Base-by-base conservation (phyloP, 1,284 basidiomycete species). In the Inonotus obliquus region DNA sequence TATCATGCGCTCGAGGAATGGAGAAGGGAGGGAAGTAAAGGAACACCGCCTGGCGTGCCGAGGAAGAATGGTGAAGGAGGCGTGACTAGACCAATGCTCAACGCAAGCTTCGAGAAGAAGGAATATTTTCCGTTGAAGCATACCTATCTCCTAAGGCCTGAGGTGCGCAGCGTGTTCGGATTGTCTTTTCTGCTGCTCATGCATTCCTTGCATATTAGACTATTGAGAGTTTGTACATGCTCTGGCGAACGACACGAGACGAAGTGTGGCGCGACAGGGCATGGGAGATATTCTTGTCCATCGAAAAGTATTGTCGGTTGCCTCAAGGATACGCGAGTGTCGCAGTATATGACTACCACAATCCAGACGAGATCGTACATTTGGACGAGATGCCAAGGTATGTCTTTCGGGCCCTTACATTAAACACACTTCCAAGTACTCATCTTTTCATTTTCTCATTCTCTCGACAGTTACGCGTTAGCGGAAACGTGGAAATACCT, bases 241-340 rank as follows among this genome's bases (percentile, higher is more conserved):
- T 91, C 63, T 92, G 86, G 85, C 78, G 84, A 45, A 83, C 82
- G n/a, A 91, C 89, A 1, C 81, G 84, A 0, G 82, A 92, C 62
- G 70, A 73, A 14, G 79, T 78, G 52, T 92, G 90, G 90, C 75
- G 90, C 48, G 83, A 92, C 62, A 81, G 86, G 60, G 91, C 90
- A 1, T 92, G 89, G 89, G 74, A 71, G 55, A 82, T 93, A 35
- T 93, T 91, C 70, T 73, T 85, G 66, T 81, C 88, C 1, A 84
- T 94, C 54, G 81, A 90, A 70, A 79, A 76, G 63, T 73, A 82
- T 65, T 72, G 85, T 49, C 77, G 78, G 71, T 81, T 80, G 19
- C 67, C 72, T 23, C 75, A 73, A 54, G 85, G 88, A 56, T 86
- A 90, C 69, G 78, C 87, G 25, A 82, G 79, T 62, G 70, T 92